Evolutionary conservation across 176 grass and related monocot species (phyloP).

Genomic region (Bonia amplexicaulis): DNA sequence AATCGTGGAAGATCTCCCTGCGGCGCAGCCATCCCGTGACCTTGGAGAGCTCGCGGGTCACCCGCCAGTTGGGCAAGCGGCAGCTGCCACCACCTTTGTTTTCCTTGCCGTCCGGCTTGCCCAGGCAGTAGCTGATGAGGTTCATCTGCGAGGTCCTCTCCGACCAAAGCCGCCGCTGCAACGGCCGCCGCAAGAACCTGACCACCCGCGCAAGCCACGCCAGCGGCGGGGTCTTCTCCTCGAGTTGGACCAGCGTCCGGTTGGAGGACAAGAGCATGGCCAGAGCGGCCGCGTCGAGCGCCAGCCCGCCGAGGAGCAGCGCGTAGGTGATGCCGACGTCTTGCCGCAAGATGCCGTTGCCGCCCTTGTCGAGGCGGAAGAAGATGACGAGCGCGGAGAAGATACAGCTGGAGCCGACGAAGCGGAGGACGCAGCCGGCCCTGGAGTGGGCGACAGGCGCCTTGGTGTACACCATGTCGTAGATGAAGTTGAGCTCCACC

Average conservation of each 20-base stretch:
- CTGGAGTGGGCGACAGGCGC: neutral
- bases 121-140: conserved; percentile 19
- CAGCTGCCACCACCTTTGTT: neutral
- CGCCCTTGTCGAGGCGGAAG: conserved; percentile 14
- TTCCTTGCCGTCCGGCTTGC: neutral
- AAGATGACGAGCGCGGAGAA: conserved; percentile 22
- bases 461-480: conserved; percentile 75
- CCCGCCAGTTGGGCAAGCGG: neutral
- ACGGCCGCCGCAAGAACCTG: neutral
- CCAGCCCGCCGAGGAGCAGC: conserved; percentile 42
- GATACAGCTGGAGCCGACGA: conserved; percentile 21
- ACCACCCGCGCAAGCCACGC: neutral
- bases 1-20: conserved; percentile 5
- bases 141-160: conserved; percentile 27
- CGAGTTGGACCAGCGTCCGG: neutral
- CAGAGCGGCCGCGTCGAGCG: conserved; percentile 3
- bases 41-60: neutral
- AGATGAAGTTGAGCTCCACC: conserved; percentile 62
- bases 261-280: conserved; percentile 31
- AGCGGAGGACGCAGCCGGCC: conserved; percentile 11
- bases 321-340: conserved; percentile 53
- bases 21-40: fast-evolving
- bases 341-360: neutral
- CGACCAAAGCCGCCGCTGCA: neutral
- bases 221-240: fast-evolving